Evolutionary conservation across 805 yeast genomes (phyloP), one percentile per base, ranked within the genome.

Genomic region (Pichia ethanolica): DNA sequence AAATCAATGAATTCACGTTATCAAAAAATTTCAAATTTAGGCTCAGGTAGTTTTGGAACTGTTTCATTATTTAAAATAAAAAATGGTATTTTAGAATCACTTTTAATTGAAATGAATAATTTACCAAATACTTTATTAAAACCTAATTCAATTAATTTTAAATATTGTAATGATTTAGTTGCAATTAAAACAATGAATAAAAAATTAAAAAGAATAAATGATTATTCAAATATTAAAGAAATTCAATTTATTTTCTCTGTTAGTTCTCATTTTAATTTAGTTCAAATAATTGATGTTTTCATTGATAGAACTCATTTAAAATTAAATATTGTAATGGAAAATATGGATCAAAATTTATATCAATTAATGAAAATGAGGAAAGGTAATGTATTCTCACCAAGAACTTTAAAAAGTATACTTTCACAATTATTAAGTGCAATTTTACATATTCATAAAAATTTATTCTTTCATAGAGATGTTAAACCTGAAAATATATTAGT

Each of bases 401-500:
- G 67, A 32, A 80, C 89, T 4, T 63, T 87, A 53, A 81, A 75
- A 58, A 79, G 89, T 43, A 81, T 89, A 41, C 64, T 86, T 43
- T 67, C 82, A 10, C 97, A 90, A 63, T 64, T 90, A 1, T 69
- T 88, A 50, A 73, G 77, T 49, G 99, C 93, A 5, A 73, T 90
- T 32, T 77, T 80, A 49, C 97, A 91, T 64, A 89, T 91, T 48
- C 99, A 88, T 60, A 63, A 66, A 30, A 69, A 73, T 57, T 76
- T 77, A 10, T 87, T 74, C 60, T 83, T 83, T 60, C 98, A 91
- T 64, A 77, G 99, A 50, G 99, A 91, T 70, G 75, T 91, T 44
- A 91, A 91, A 66, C 98, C 99, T 0, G 97, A 91, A 60, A 91
- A 91, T 65, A 83, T 91, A 28, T 74, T 91, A 56, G 79, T 90